Conservation (phyloP, 148 eudicot species). For the Talinum fruticosum region DNA sequence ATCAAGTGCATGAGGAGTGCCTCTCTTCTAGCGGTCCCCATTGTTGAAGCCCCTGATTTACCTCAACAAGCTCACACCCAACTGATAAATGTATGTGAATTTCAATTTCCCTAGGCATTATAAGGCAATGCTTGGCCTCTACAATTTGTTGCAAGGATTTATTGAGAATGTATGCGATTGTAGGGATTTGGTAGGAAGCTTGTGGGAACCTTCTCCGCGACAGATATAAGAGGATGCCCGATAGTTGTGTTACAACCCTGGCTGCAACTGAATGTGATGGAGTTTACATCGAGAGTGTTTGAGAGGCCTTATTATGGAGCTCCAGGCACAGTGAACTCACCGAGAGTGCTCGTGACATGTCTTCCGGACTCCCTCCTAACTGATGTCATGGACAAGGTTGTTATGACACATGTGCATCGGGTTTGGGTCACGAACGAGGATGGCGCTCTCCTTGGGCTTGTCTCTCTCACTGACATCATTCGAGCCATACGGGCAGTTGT, state of each 20-base stretch:
- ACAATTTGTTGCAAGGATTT: too few species aligned
- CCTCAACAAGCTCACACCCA: slow-evolving; percentile 48
- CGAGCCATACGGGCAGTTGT: slow-evolving; percentile 46
- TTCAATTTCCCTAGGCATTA: too few species aligned
- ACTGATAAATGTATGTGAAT: slow-evolving; percentile 50
- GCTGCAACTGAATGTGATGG: slow-evolving; percentile 45
- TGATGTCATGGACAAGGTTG: slow-evolving; percentile 60
- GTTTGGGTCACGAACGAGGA: slow-evolving; percentile 63
- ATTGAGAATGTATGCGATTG: background rate
- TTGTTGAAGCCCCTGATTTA: slow-evolving; percentile 43
- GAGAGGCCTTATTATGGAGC: slow-evolving; percentile 34
- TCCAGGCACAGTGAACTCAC: slow-evolving; percentile 45
- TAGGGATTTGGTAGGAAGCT: slow-evolving; percentile 72
- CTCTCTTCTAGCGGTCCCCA: slow-evolving; percentile 67
- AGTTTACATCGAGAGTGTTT: slow-evolving; percentile 45
- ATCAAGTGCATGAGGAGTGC: slow-evolving; percentile 62
- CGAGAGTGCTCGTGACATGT: slow-evolving; percentile 53
- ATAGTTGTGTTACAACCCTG: slow-evolving; percentile 47
- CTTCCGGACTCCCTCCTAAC: slow-evolving; percentile 36
- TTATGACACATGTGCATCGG: slow-evolving; percentile 65
- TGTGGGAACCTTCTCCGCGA: slow-evolving; percentile 76
- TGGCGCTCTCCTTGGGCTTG: slow-evolving; percentile 57
- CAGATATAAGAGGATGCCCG: slow-evolving; percentile 79
- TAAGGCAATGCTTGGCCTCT: too few species aligned
- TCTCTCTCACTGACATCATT: slow-evolving; percentile 77